These are phyloP conservation scores for Moringa oleifera DNA, from an alignment of 345 rosid species.

Conservation along the genomic window DNA sequence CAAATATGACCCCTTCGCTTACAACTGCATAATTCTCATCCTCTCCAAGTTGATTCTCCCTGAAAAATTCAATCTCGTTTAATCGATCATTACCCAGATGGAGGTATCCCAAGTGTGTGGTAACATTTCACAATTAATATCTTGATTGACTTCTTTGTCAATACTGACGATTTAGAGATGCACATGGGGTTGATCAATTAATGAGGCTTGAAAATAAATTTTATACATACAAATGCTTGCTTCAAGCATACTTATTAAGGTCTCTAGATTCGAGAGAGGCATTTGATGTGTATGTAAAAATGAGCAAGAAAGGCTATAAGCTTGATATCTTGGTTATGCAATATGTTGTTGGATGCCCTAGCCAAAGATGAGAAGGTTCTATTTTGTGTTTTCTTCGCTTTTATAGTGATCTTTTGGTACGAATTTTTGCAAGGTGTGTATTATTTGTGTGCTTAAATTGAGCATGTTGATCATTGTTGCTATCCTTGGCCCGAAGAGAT, in stretches of 20 bases:
- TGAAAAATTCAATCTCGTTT: constrained; percentile 39
- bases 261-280: constrained; percentile 51
- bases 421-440: too few species aligned
- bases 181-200: constrained; percentile 50
- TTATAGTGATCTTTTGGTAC: too few species aligned
- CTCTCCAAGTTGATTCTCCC: constrained; percentile 62
- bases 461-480: too few species aligned
- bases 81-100: constrained; percentile 52
- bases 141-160: constrained; percentile 59
- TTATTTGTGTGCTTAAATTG: too few species aligned
- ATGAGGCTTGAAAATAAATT: constrained; percentile 75
- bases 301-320: constrained; percentile 62
- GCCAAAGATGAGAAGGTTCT: constrained; percentile 71
- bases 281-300: constrained; percentile 51
- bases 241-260: constrained; percentile 78
- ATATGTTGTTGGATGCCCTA: constrained; percentile 86
- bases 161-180: constrained; percentile 45
- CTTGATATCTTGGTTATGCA: constrained; percentile 75
- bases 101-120: constrained; percentile 44
- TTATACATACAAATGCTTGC: constrained; percentile 73
- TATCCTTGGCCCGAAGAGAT: too few species aligned
- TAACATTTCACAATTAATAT: constrained; percentile 67
- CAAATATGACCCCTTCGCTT: constrained; percentile 54
- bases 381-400: neutral
- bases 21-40: constrained; percentile 61